Base-by-base conservation (phyloP, 2,329 filamentous ascomycete species). In the Epichloe gansuensis region DNA sequence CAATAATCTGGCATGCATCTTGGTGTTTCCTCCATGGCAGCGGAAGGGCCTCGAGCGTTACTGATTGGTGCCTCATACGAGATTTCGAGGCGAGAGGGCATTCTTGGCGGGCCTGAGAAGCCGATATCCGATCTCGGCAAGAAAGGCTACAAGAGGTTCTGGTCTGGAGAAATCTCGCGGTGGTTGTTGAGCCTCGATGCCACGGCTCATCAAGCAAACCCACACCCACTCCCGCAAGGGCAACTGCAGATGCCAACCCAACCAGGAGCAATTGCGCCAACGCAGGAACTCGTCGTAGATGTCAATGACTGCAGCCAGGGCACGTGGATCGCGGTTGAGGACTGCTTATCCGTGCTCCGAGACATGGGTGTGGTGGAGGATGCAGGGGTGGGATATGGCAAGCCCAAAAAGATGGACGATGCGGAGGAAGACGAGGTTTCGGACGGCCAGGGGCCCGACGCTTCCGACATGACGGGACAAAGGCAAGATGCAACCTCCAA, bases 21-120 rank as follows among this genome's bases (percentile, higher is more conserved):
- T 97, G 6, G 80, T 97, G 15, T 97, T 97, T 63, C 93, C 93
- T 1, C 93, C 93, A 0, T 97, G 91, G 82, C 91, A 97, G 69
- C 84, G 86, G 57, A 90, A 89, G 58, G 90, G 91, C 1, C 77
- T 97, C 0, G 93, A 0, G 83, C 88, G 50, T 72, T 97, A 49
- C 76, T 98, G 35, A 97, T 98, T 82, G 90, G 88, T 5, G 82
- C 93, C 2, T 94, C 88, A 39, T 98, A 98, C 68, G 91, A 93
- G 67, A 85, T 98, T 46, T 91, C 90, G 21, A 81, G 83, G 47
- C 80, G 87, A 52, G 91, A 97, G 64, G 83, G 83, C 6, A 76
- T 91, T 44, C 77, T 96, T 31, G 93, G 93, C 38, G 91, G 93
- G 0, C 93, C 93, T 0, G 93, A 98, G 72, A 93, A 94, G 66